Evolutionary conservation across 2,329 filamentous ascomycete species (phyloP).

Genomic region (Tolypocladium tundrense): DNA sequence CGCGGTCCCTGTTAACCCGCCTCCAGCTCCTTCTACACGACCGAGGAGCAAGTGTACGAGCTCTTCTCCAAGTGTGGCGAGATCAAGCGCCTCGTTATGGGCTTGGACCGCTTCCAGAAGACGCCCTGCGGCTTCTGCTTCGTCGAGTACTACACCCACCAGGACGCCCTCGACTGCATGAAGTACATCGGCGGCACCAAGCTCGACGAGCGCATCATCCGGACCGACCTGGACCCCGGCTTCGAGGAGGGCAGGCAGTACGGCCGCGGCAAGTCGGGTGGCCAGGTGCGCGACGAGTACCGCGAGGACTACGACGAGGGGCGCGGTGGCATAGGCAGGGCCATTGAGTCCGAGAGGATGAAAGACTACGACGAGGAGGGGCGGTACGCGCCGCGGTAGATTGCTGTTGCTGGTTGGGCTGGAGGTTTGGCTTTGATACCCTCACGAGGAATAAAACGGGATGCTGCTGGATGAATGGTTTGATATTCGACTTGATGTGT

Average conservation of each 20-base stretch:
- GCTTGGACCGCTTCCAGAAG: conserved; percentile 91
- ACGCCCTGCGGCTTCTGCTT: conserved; percentile 99
- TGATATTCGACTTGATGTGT: conserved; percentile 2
- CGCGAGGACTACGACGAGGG: conserved; percentile 95
- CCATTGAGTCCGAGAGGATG: conserved; percentile 47
- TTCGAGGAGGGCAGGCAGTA: conserved; percentile 96
- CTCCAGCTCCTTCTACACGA: conserved; percentile 85
- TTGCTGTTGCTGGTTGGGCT: background rate
- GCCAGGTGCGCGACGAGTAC: conserved; percentile 96
- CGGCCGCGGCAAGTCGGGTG: conserved; percentile 87
- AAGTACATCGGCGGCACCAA: conserved; percentile 98
- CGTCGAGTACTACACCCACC: conserved; percentile 97
- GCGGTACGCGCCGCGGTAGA: conserved; percentile 8
- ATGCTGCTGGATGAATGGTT: background rate
- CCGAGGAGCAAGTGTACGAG: conserved; percentile 97
- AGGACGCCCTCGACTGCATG: conserved; percentile 94
- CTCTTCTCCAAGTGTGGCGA: conserved; percentile 94
- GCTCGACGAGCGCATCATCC: conserved; percentile 91
- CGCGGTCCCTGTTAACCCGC: conserved; percentile 6
- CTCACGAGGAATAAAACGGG: conserved; percentile 5
- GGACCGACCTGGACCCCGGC: conserved; percentile 89
- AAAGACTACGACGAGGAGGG: conserved; percentile 30
- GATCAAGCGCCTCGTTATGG: conserved; percentile 97
- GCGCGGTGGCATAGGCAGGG: conserved; percentile 77
- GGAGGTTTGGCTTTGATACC: conserved; percentile 14